Evolutionary conservation across 2,329 filamentous ascomycete genomes (phyloP).

Genomic region (Talaromyces sp.): DNA sequence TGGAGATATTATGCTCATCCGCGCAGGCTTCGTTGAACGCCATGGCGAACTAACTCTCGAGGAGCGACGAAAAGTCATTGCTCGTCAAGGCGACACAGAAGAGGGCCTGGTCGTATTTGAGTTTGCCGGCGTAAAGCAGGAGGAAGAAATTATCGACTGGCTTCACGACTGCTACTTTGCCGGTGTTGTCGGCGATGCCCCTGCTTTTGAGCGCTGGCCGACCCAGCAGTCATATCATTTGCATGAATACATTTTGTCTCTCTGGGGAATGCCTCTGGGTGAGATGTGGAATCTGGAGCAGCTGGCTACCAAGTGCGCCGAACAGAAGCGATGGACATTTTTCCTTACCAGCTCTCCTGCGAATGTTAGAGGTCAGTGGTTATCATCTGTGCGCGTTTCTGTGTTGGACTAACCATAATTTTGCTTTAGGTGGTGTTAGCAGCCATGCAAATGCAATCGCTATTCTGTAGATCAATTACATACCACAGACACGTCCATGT

Average conservation of each 20-base stretch:
- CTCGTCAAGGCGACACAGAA: neutral
- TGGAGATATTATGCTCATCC: conserved; percentile 62
- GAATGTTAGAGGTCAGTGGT: conserved; percentile 32
- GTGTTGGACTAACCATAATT: neutral
- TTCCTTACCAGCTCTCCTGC: conserved; percentile 39
- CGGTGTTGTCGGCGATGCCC: conserved; percentile 58
- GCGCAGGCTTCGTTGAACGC: conserved; percentile 57
- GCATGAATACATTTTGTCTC: conserved; percentile 36
- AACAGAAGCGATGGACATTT: conserved; percentile 33
- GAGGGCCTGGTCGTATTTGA: conserved; percentile 30
- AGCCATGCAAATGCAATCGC: conserved; percentile 3
- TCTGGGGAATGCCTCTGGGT: conserved; percentile 42
- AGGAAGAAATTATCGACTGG: conserved; percentile 56
- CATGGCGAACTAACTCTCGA: conserved; percentile 44
- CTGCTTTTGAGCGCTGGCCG: conserved; percentile 60
- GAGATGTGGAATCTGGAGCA: conserved; percentile 42
- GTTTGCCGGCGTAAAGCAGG: conserved; percentile 49
- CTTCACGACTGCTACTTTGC: conserved; percentile 65
- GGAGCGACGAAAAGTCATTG: conserved; percentile 23
- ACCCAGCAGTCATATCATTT: conserved; percentile 32
- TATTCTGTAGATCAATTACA: neutral
- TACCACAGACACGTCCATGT: neutral
- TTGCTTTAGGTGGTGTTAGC: neutral
- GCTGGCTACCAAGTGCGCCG: conserved; percentile 29
- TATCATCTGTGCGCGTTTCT: neutral